These are phyloP conservation scores for Tetrapisispora taiwanensis DNA, from an alignment of 805 yeast species.

Conservation along the genomic window DNA sequence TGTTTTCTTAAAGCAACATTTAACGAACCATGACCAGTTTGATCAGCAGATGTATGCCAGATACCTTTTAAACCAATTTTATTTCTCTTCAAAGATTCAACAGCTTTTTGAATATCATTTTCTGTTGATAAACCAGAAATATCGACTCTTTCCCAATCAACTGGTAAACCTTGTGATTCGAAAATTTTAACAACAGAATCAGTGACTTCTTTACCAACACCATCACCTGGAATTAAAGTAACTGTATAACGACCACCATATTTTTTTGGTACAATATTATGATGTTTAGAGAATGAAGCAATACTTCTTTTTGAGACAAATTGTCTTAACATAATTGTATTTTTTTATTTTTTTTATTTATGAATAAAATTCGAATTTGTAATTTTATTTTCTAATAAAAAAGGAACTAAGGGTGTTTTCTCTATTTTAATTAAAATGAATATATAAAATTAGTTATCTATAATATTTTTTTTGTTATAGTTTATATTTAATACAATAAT, in stretches of 20 bases:
- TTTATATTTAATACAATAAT: too few relatives aligned
- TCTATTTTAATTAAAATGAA: too few relatives aligned
- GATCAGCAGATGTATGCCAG: constrained; percentile 77
- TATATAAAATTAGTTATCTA: too few relatives aligned
- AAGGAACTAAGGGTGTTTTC: too few relatives aligned
- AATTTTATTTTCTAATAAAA: too few relatives aligned
- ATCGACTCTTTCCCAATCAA: constrained; percentile 83
- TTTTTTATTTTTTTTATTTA: background rate
- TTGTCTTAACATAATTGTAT: constrained; percentile 23
- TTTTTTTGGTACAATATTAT: constrained; percentile 65
- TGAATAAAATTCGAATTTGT: background rate
- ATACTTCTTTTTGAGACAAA: constrained; percentile 29
- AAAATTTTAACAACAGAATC: constrained; percentile 87
- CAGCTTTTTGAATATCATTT: constrained; percentile 70
- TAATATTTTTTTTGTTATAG: too few relatives aligned
- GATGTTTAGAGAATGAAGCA: constrained; percentile 53
- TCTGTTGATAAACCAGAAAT: constrained; percentile 47
- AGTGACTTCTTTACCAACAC: constrained; percentile 93
- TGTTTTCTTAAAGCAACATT: constrained; percentile 96
- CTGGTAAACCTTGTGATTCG: constrained; percentile 78
- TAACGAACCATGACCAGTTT: constrained; percentile 70
- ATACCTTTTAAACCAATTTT: constrained; percentile 96
- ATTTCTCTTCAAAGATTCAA: constrained; percentile 85
- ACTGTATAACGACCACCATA: constrained; percentile 93
- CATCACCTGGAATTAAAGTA: constrained; percentile 95